phyloP scores from a whole-genome alignment of 768 basidiomycete genomes.

The Boletus huronensis region DNA sequence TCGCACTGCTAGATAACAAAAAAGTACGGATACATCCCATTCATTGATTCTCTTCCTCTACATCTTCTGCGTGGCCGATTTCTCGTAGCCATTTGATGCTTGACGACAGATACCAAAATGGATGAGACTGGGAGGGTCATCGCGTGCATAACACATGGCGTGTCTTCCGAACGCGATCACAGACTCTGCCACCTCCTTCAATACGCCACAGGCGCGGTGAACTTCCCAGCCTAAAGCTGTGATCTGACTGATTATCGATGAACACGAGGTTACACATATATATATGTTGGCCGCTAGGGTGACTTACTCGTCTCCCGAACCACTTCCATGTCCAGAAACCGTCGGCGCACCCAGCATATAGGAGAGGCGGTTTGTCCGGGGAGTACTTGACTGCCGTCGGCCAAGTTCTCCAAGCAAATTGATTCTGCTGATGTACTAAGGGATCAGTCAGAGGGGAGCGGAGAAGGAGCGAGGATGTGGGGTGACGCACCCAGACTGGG shows the following conservation, averaged over 20 bases:
- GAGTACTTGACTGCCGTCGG: slow-evolving; percentile 4
- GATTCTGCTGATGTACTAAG: slow-evolving; percentile 1
- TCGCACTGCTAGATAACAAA: background rate
- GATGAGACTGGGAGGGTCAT: too few relatives aligned
- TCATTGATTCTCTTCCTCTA: background rate
- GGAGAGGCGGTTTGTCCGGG: slow-evolving; percentile 4
- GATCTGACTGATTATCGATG: slow-evolving; percentile 4
- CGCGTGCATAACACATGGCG: background rate
- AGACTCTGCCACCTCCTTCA: too few relatives aligned
- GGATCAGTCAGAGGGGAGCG: too few relatives aligned
- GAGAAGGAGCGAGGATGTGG: too few relatives aligned
- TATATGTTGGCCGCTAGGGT: background rate
- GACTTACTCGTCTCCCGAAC: background rate
- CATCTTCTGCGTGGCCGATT: background rate
- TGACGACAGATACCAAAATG: background rate
- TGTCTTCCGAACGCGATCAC: background rate
- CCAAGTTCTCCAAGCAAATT: background rate
- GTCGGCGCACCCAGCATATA: background rate
- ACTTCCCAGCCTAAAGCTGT: background rate
- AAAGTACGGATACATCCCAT: background rate
- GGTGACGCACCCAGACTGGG: too few relatives aligned
- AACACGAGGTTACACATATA: background rate
- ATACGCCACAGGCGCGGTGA: background rate
- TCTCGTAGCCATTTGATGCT: background rate
- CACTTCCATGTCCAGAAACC: background rate